phyloP scores from a whole-genome alignment of 305 asterid genomes.

The Solanum aculeatissimum region DNA sequence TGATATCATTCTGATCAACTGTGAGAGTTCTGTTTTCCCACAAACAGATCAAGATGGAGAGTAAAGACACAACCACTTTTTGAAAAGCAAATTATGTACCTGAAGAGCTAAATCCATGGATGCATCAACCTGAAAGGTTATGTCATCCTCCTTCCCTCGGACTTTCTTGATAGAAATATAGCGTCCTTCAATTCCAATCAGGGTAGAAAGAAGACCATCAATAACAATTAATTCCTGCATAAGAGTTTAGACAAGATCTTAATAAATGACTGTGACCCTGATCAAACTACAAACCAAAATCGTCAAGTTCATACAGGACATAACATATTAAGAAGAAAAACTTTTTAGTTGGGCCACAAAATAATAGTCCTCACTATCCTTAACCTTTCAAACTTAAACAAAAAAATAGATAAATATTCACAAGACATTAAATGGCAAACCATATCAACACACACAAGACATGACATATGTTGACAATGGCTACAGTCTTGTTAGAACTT shows the following conservation, averaged over 20 bases:
- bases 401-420: background rate
- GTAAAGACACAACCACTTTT: background rate
- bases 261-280: background rate
- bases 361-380: background rate
- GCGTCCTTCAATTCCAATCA: slow-evolving; percentile 91
- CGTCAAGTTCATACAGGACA: background rate
- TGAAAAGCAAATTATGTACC: slow-evolving; percentile 23
- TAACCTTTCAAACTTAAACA: background rate
- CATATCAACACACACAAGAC: background rate
- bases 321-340: background rate
- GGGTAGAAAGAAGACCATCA: slow-evolving; percentile 70
- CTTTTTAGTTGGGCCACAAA: background rate
- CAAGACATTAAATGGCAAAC: background rate
- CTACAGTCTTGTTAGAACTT: background rate
- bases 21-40: background rate
- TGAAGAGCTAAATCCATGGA: slow-evolving; percentile 98
- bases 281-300: background rate
- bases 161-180: slow-evolving; percentile 59
- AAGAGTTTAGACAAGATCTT: background rate
- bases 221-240: slow-evolving; percentile 85
- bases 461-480: background rate
- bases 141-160: slow-evolving; percentile 49
- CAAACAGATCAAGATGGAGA: background rate
- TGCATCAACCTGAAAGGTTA: slow-evolving; percentile 65
- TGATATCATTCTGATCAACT: background rate